phyloP scores from a whole-genome alignment of 305 asterid species.

The Striga hermonthica region DNA sequence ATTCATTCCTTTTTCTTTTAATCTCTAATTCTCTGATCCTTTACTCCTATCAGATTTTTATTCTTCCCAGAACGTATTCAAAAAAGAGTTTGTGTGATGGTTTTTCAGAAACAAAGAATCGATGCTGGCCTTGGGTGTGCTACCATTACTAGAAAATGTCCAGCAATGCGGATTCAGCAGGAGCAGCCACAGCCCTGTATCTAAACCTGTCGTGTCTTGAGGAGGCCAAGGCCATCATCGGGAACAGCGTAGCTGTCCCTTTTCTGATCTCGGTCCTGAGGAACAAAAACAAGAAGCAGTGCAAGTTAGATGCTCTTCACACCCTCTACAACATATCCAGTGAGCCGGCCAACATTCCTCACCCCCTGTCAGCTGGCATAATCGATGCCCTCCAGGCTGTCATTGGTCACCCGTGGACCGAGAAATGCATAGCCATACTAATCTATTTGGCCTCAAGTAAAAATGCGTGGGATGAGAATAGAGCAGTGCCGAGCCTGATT shows the following conservation, averaged over 20 bases:
- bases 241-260: conserved; percentile 70
- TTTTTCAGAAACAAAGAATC: conserved; percentile 78
- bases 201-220: conserved; percentile 87
- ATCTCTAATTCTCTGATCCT: no score
- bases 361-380: conserved; percentile 74
- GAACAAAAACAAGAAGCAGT: conserved; percentile 47
- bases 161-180: conserved; percentile 41
- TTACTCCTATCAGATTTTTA: no score
- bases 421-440: conserved; percentile 78
- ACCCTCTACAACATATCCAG: conserved; percentile 80
- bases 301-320: conserved; percentile 91
- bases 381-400: conserved; percentile 59
- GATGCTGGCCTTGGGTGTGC: conserved; percentile 85
- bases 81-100: background rate
- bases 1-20: no score
- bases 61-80: no score
- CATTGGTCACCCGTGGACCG: conserved; percentile 52
- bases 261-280: conserved; percentile 71
- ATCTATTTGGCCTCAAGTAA: conserved; percentile 65
- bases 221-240: conserved; percentile 78
- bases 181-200: conserved; percentile 89
- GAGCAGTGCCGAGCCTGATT: conserved; percentile 49
- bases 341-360: conserved; percentile 58
- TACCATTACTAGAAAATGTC: conserved; percentile 65
- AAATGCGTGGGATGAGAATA: conserved; percentile 59